Percentiles rank a stretch among this genome's conserved stretches.
These are phyloP conservation scores for Abrus pulchellus DNA, from an alignment of 306 rosid genomes.

Conservation along the genomic window DNA sequence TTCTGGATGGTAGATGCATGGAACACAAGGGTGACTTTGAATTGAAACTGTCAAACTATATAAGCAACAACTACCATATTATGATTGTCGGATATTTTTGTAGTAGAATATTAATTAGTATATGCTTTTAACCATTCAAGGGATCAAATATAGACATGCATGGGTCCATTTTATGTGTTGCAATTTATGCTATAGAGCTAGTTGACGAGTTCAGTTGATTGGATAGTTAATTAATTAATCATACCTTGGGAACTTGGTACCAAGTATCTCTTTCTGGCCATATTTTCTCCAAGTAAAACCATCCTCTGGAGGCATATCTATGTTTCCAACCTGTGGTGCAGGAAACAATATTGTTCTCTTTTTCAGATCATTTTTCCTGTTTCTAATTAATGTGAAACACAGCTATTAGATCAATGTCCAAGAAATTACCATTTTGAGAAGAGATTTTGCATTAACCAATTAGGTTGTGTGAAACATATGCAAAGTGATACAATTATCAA, in stretches of 20 bases:
- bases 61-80: background rate
- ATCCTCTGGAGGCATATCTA: conserved; percentile 82
- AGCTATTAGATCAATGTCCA: conserved; percentile 28
- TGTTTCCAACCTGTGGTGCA: conserved; percentile 76
- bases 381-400: background rate
- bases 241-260: conserved; percentile 71
- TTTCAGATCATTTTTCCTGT: conserved; percentile 60
- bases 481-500: background rate
- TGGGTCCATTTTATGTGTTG: conserved; percentile 3
- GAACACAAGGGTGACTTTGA: conserved; percentile 25
- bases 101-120: too few relatives aligned
- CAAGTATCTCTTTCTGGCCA: conserved; percentile 88
- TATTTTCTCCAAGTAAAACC: conserved; percentile 88
- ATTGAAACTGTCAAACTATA: conserved; percentile 43
- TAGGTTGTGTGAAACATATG: background rate
- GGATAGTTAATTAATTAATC: background rate
- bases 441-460: background rate
- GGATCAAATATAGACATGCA: background rate
- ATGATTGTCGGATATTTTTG: background rate
- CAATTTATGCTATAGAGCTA: background rate
- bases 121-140: conserved; percentile 7
- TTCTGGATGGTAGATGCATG: background rate
- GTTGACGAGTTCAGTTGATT: conserved; percentile 10
- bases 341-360: conserved; percentile 50
- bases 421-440: conserved; percentile 8